These are phyloP conservation scores for Nepenthes alata DNA, from an alignment of 179 eudicot genomes.

Conservation along the genomic window DNA sequence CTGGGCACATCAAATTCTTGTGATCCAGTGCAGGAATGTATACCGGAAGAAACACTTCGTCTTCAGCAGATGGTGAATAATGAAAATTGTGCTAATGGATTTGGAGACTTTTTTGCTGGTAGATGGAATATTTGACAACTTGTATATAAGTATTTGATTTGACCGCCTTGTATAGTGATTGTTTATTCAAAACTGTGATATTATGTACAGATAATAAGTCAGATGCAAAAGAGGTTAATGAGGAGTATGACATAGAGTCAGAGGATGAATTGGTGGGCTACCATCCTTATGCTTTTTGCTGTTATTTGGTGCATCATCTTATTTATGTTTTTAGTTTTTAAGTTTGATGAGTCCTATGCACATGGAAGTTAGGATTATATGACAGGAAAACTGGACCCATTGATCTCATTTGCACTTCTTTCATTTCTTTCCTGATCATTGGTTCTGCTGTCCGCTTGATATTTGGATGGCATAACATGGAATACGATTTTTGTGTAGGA, in stretches of 20 bases:
- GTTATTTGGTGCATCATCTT: background rate
- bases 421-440: too few relatives aligned
- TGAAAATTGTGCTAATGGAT: conserved; percentile 21
- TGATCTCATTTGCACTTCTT: too few relatives aligned
- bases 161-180: background rate
- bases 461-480: too few relatives aligned
- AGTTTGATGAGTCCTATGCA: background rate
- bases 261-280: conserved; percentile 52
- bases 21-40: conserved; percentile 20
- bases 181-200: background rate
- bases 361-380: too few relatives aligned
- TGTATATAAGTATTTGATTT: conserved; percentile 1
- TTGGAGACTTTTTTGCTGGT: conserved; percentile 41
- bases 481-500: too few relatives aligned
- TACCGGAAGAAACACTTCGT: conserved; percentile 19
- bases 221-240: conserved; percentile 40
- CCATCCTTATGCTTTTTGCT: background rate
- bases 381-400: background rate
- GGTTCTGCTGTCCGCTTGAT: too few relatives aligned
- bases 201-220: conserved; percentile 31
- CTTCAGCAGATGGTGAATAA: conserved; percentile 25
- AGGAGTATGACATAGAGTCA: conserved; percentile 24
- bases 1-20: conserved; percentile 37
- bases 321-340: background rate
- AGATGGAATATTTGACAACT: conserved; percentile 14